A percentile compares a stretch with the other conserved stretches of the same genome.
These are phyloP conservation scores for Carallia brachiata DNA, from an alignment of 345 rosid species.

Conservation along the genomic window DNA sequence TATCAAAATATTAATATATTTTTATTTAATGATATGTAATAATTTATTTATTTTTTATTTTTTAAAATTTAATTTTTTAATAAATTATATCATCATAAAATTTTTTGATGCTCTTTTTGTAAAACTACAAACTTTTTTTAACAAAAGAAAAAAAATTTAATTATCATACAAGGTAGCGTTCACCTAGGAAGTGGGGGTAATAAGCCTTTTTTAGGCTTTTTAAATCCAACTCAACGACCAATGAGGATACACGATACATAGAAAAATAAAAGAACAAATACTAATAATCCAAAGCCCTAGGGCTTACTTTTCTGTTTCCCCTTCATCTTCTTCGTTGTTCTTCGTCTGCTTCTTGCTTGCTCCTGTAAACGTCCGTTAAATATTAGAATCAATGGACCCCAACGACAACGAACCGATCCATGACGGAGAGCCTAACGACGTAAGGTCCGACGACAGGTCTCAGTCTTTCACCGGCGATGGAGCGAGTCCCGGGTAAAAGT, in stretches of 20 bases:
- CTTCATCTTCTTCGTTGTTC: slow-evolving; percentile 1
- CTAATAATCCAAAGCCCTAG: neutral
- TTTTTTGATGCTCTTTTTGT: too few species aligned
- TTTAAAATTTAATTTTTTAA: too few species aligned
- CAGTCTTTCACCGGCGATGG: slow-evolving; percentile 60
- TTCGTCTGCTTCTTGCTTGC: slow-evolving; percentile 10
- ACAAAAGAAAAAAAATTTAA: too few species aligned
- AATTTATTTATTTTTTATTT: too few species aligned
- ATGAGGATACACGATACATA: neutral
- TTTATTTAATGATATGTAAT: too few species aligned
- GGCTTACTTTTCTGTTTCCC: neutral
- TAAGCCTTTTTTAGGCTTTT: neutral
- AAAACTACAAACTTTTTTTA: too few species aligned
- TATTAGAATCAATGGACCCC: slow-evolving; percentile 42
- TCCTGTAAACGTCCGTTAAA: slow-evolving; percentile 5
- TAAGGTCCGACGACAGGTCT: slow-evolving; percentile 53
- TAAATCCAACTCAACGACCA: neutral
- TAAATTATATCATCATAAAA: too few species aligned
- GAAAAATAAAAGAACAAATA: neutral
- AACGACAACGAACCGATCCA: slow-evolving; percentile 38
- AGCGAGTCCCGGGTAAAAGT: slow-evolving; percentile 63
- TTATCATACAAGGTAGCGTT: too few species aligned
- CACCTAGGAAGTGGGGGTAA: too few species aligned
- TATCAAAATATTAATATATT: too few species aligned
- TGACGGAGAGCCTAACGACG: slow-evolving; percentile 41